Evolutionary conservation across 1,284 basidiomycete species (phyloP), one percentile per base, ranked within the genome.

Genomic region (Fistulinella cinereoalba): DNA sequence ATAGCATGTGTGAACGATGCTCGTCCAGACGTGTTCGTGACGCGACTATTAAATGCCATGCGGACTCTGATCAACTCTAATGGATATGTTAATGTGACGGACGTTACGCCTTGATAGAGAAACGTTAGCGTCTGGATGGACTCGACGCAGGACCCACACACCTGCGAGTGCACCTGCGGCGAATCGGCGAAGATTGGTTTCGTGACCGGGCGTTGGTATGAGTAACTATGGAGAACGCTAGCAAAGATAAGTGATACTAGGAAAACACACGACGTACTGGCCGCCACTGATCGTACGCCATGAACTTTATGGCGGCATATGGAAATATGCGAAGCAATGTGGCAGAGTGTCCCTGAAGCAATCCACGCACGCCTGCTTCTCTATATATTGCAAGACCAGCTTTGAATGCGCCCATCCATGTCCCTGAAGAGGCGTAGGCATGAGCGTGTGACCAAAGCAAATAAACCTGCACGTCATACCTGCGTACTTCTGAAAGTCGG

Each of bases 281-380:
- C 89, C 72, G 57, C 62, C 64, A 68, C 66, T 89, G 84, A 68
- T 98, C 95, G 66, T 99, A 99, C 3, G 92, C 85, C 87, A 98
- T 95, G 64, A 95, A 99, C 70, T 97, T 98, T 68, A 98, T 90
- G 42, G 88, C 93, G 33, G 97, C 97, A 66, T 99, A 64, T 29
- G 97, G 97, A 65, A 98, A 97, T 59, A 89, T 80, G 50, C 87
- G 82, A 43, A 88, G 69, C 43, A 89, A n/a, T n/a, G 96, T 98
- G 22, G 92, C 91, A 21, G 91, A 92, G 68, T 99, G 96, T 2
- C 97, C 97, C 74, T 97, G 95, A 52, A 97, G 84, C 37, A 99
- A 74, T 0, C 93, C 96, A 42, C 84, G n/a, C 9, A 85, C 53
- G 2, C 97, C 97, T 41, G 75, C 73, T 16, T 85, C 73, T 46